Conservation (phyloP, 805 yeast genomes). For the Saccharomycopsis synnaedendra region DNA sequence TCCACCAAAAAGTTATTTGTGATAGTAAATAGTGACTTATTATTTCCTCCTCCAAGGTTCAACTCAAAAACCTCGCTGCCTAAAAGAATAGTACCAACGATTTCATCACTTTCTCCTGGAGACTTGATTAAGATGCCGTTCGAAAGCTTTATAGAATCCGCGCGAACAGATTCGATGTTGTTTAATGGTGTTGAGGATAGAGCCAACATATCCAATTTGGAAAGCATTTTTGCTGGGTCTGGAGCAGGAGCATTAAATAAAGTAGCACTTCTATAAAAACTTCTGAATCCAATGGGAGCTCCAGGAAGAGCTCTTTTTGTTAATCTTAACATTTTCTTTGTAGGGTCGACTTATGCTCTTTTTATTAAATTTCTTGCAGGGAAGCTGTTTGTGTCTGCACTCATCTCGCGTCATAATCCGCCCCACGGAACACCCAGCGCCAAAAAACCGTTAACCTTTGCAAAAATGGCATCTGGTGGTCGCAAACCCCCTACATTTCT, state of each 20-base stretch:
- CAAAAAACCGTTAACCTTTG: too few relatives aligned
- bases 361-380: too few relatives aligned
- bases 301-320: too few relatives aligned
- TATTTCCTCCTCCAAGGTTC: conserved; percentile 27
- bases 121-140: conserved; percentile 38
- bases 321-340: too few relatives aligned
- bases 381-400: too few relatives aligned
- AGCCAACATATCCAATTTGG: conserved; percentile 35
- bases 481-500: too few relatives aligned
- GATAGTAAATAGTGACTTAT: conserved; percentile 24
- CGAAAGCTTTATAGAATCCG: conserved; percentile 49
- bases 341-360: too few relatives aligned
- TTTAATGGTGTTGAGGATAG: conserved; percentile 34
- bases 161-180: conserved; percentile 38
- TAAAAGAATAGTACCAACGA: conserved; percentile 37
- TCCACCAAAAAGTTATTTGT: conserved; percentile 45
- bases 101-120: conserved; percentile 26
- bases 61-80: conserved; percentile 54
- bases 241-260: not conserved
- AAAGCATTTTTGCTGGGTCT: conserved; percentile 19
- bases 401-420: too few relatives aligned
- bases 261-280: too few relatives aligned
- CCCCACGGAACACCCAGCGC: too few relatives aligned
- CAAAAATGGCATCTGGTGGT: too few relatives aligned
- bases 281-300: too few relatives aligned